These are phyloP conservation scores for Quercus gilva DNA, from an alignment of 306 rosid species.

Conservation along the genomic window DNA sequence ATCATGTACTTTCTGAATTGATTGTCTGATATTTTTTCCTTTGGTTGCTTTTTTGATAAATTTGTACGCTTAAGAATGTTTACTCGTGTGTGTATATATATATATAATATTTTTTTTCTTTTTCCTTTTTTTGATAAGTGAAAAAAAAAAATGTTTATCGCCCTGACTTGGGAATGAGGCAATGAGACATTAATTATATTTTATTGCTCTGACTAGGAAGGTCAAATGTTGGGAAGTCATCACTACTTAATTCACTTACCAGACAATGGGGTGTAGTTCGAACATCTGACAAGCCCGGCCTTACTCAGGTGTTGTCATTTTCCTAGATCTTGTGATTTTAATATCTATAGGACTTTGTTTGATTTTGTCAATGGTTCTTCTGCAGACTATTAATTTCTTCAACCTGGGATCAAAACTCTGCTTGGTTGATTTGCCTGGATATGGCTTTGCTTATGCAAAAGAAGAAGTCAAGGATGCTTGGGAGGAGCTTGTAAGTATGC, in stretches of 20 bases:
- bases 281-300: slow-evolving; percentile 94
- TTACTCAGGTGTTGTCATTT: slow-evolving; percentile 60
- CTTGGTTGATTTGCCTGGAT: slow-evolving; percentile 96
- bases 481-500: slow-evolving; percentile 90
- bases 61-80: background rate
- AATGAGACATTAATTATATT: slow-evolving; percentile 4
- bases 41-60: background rate
- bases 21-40: background rate
- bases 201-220: slow-evolving; percentile 57
- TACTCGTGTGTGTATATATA: background rate
- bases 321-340: slow-evolving; percentile 2
- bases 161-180: slow-evolving; percentile 1
- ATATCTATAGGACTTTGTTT: slow-evolving; percentile 4
- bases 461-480: slow-evolving; percentile 95
- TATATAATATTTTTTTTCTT: too few species aligned
- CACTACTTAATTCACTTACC: slow-evolving; percentile 88
- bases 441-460: slow-evolving; percentile 97
- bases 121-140: too few species aligned
- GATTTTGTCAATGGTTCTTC: slow-evolving; percentile 18
- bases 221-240: slow-evolving; percentile 96
- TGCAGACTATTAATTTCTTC: slow-evolving; percentile 89
- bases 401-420: slow-evolving; percentile 65
- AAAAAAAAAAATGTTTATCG: too few species aligned
- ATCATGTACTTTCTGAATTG: background rate
- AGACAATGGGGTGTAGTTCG: slow-evolving; percentile 97